A percentile compares a stretch with the other conserved stretches of the same genome.
phyloP scores from a whole-genome alignment of 1,284 basidiomycete species.

The Coniophora puteana region DNA sequence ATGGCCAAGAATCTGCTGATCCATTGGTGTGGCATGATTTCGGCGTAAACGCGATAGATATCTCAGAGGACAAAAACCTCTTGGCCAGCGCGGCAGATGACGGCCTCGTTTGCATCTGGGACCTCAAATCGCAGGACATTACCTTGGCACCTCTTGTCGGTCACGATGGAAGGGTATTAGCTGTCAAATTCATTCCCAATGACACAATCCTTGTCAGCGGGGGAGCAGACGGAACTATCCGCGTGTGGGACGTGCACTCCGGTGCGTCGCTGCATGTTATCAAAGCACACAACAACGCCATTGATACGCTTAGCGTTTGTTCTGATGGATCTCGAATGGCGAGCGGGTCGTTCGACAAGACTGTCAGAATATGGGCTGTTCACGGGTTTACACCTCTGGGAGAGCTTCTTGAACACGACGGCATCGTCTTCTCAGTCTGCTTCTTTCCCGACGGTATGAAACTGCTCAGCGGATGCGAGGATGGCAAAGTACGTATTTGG shows the following conservation, averaged over 20 bases:
- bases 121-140: slow-evolving; percentile 25
- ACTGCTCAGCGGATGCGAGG: too few relatives aligned
- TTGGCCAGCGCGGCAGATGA: slow-evolving; percentile 24
- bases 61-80: slow-evolving; percentile 21
- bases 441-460: too few relatives aligned
- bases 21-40: slow-evolving; percentile 27
- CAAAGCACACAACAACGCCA: background rate
- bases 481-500: too few relatives aligned
- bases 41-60: slow-evolving; percentile 19
- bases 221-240: slow-evolving; percentile 23
- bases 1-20: too few relatives aligned
- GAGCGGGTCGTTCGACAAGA: slow-evolving; percentile 27
- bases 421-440: too few relatives aligned
- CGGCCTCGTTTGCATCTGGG: slow-evolving; percentile 27
- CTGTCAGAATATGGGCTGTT: slow-evolving; percentile 25
- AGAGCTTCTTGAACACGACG: too few relatives aligned
- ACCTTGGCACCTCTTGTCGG: slow-evolving; percentile 23
- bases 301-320: slow-evolving; percentile 18
- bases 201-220: slow-evolving; percentile 25
- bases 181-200: slow-evolving; percentile 23
- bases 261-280: slow-evolving; percentile 19
- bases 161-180: slow-evolving; percentile 26
- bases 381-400: too few relatives aligned
- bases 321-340: slow-evolving; percentile 24
- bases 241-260: slow-evolving; percentile 23